Conservation (phyloP, 2,329 filamentous ascomycete species). For the Paraconiothyrium sp. region DNA sequence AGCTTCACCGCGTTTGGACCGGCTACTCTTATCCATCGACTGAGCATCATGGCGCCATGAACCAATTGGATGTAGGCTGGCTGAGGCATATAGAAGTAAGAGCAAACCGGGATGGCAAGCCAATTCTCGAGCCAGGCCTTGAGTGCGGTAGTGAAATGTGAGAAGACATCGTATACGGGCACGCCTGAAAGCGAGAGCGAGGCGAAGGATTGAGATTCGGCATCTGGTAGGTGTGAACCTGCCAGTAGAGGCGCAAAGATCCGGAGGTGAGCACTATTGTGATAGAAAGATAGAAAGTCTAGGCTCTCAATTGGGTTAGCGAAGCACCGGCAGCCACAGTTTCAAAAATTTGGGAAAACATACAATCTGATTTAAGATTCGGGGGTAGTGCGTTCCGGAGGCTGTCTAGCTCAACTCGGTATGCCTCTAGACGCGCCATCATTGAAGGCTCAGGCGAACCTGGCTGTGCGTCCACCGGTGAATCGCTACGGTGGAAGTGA, state of each 20-base stretch:
- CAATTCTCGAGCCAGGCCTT: slow-evolving; percentile 18
- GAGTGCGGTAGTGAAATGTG: slow-evolving; percentile 20
- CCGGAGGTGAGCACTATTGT: slow-evolving; percentile 19
- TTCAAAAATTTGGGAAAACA: slow-evolving; percentile 19
- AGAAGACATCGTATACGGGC: slow-evolving; percentile 18
- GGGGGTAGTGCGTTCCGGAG: slow-evolving; percentile 18
- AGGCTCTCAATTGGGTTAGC: slow-evolving; percentile 18
- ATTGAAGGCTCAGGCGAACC: slow-evolving; percentile 11
- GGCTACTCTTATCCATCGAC: slow-evolving; percentile 21
- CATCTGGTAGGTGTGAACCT: slow-evolving; percentile 22
- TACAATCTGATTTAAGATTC: slow-evolving; percentile 20
- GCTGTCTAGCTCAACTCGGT: slow-evolving; percentile 19
- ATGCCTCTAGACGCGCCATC: slow-evolving; percentile 19
- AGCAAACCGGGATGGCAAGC: slow-evolving; percentile 17
- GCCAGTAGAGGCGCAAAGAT: slow-evolving; percentile 21
- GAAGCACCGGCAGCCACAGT: slow-evolving; percentile 15
- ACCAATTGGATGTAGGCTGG: slow-evolving; percentile 18
- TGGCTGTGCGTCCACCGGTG: slow-evolving; percentile 18
- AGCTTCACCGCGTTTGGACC: slow-evolving; percentile 20
- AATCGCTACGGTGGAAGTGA: slow-evolving; percentile 19
- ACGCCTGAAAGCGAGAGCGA: slow-evolving; percentile 20
- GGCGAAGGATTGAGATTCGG: slow-evolving; percentile 20
- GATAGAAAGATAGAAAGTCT: slow-evolving; percentile 22
- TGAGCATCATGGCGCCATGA: slow-evolving; percentile 19
- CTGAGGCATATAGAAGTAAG: slow-evolving; percentile 20